Conservation (phyloP, 176 grass and related monocot genomes). For the Pharus latifolius region DNA sequence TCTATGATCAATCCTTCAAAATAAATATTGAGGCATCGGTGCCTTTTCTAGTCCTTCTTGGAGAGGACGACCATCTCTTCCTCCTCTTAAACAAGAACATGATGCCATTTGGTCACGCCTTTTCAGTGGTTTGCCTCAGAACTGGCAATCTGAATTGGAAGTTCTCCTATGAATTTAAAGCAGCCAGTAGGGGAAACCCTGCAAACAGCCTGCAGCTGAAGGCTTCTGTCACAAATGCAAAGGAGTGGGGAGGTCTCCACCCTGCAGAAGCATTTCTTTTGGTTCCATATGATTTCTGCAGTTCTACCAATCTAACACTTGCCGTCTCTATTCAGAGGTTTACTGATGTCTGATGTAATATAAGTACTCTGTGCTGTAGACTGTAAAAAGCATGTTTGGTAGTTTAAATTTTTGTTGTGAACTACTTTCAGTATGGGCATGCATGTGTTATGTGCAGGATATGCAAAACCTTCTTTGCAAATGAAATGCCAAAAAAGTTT, state of each 20-base stretch:
- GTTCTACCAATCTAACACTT: slow-evolving; percentile 11
- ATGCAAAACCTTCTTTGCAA: too few relatives aligned
- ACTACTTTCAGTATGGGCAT: too few relatives aligned
- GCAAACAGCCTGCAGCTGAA: slow-evolving; percentile 34
- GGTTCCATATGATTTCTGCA: slow-evolving; percentile 34
- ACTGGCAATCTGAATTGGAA: slow-evolving; percentile 14
- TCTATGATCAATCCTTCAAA: slow-evolving; percentile 20
- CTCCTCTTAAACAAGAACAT: slow-evolving; percentile 43
- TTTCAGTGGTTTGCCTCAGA: slow-evolving; percentile 44
- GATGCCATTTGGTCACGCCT: slow-evolving; percentile 13
- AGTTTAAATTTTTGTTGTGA: slow-evolving; percentile 2
- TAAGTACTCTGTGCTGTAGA: not conserved
- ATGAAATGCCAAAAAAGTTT: too few relatives aligned
- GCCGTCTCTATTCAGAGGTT: slow-evolving; percentile 13
- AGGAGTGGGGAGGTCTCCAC: slow-evolving; percentile 18
- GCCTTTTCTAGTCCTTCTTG: slow-evolving; percentile 49
- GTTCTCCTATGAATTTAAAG: slow-evolving; percentile 39
- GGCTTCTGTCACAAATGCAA: slow-evolving; percentile 18
- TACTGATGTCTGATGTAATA: not conserved
- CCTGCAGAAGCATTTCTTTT: slow-evolving; percentile 35
- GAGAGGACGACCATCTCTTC: slow-evolving; percentile 55
- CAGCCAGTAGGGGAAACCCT: slow-evolving; percentile 1
- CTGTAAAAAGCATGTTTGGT: not conserved
- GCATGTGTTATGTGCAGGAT: too few relatives aligned
- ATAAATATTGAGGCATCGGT: slow-evolving; percentile 21